Percentiles rank a stretch among this genome's conserved stretches.
phyloP scores from a whole-genome alignment of 306 rosid species.

The Potentilla sterilis region DNA sequence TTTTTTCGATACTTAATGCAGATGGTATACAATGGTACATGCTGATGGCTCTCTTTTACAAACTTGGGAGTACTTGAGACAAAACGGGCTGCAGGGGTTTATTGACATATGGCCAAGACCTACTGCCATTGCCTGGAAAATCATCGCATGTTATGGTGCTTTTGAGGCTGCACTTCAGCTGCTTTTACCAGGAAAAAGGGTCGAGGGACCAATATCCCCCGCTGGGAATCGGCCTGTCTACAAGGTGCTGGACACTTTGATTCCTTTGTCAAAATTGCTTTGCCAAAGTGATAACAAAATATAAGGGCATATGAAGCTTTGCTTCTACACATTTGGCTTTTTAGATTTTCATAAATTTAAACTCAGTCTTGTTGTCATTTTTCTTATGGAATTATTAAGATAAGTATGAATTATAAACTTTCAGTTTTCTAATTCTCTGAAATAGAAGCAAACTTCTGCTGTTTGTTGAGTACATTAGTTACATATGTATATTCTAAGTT shows the following conservation, averaged over 20 bases:
- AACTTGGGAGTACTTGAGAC: conserved; percentile 46
- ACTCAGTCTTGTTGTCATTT: not conserved
- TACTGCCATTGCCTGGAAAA: conserved; percentile 54
- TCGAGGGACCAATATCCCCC: conserved; percentile 86
- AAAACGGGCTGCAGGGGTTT: conserved; percentile 46
- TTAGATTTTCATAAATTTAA: not conserved
- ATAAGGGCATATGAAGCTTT: not conserved
- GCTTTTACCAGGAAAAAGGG: conserved; percentile 70
- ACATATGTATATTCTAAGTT: not conserved
- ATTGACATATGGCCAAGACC: conserved; percentile 73
- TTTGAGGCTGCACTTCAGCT: conserved; percentile 89
- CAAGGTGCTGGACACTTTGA: conserved; percentile 49
- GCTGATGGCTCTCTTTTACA: conserved; percentile 71
- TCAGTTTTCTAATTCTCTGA: not conserved
- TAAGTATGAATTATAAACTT: not conserved
- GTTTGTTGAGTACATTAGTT: not conserved
- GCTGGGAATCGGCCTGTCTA: conserved; percentile 79
- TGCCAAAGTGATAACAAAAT: not conserved
- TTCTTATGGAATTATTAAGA: not conserved
- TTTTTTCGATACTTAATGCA: conserved; percentile 29
- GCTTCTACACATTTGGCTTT: not conserved
- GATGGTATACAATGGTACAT: conserved; percentile 93
- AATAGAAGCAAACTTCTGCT: not conserved
- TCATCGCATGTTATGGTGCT: conserved; percentile 59
- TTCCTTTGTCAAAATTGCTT: not conserved